phyloP scores from a whole-genome alignment of 2,329 filamentous ascomycete genomes.

The Ophiostoma himal-ulmi region DNA sequence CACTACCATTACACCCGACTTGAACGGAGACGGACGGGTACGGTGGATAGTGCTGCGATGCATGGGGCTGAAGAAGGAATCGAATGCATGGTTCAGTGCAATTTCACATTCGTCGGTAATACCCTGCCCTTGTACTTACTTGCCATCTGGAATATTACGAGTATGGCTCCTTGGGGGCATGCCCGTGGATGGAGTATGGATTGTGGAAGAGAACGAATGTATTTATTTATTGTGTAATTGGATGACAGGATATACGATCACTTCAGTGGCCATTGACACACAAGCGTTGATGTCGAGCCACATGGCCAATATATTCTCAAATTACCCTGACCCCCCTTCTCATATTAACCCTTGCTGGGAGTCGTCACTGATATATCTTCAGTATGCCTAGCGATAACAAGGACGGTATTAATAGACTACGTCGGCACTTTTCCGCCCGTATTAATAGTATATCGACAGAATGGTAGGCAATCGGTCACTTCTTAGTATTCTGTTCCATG shows the following conservation, averaged over 20 bases:
- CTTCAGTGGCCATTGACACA: neutral
- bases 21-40: neutral
- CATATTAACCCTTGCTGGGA: neutral
- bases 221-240: neutral
- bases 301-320: too few relatives aligned
- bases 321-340: neutral
- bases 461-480: neutral
- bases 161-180: neutral
- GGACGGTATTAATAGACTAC: neutral
- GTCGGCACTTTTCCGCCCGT: neutral
- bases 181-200: neutral
- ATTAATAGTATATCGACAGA: neutral
- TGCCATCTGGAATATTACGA: constrained; percentile 6
- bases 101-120: neutral
- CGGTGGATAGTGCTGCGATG: neutral
- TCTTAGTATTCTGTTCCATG: neutral
- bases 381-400: neutral
- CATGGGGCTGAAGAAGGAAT: neutral
- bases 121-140: neutral
- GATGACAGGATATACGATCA: neutral
- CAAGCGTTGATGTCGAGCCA: neutral
- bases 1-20: neutral
- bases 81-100: neutral
- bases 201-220: neutral
- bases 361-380: neutral